phyloP scores from a whole-genome alignment of 768 basidiomycete genomes.

The Wakefieldia striispora region DNA sequence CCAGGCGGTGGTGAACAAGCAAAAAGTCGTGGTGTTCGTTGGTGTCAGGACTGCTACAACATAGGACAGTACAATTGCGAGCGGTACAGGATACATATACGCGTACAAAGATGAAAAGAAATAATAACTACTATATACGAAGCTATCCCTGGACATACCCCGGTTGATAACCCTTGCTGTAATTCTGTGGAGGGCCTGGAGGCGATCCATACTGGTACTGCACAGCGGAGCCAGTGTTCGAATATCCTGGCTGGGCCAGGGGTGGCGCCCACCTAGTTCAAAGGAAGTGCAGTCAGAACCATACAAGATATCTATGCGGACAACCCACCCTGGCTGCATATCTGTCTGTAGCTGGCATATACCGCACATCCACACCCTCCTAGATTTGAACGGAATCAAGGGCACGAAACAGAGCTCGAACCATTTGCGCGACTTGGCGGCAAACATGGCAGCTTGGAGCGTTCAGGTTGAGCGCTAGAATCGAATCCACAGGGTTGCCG shows the following conservation, averaged over 20 bases:
- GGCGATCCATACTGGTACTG: conserved; percentile 12
- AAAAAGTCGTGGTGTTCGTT: conserved; percentile 1
- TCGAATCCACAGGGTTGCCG: background rate
- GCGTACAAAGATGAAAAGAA: background rate
- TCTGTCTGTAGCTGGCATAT: conserved; percentile 67
- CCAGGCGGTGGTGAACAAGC: conserved; percentile 5
- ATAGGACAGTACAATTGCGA: background rate
- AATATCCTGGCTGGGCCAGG: conserved; percentile 34
- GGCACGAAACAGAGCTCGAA: conserved; percentile 77
- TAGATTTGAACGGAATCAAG: conserved; percentile 59
- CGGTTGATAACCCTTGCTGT: conserved; percentile 29
- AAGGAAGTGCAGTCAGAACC: background rate
- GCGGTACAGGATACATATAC: background rate
- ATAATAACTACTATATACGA: too few species aligned
- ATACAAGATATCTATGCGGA: too few species aligned
- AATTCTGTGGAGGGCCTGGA: conserved; percentile 7
- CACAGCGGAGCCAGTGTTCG: conserved; percentile 29
- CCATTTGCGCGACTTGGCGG: conserved; percentile 67
- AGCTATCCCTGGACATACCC: conserved; percentile 23
- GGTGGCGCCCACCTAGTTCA: conserved; percentile 36
- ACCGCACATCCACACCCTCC: conserved; percentile 66
- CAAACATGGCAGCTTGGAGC: conserved; percentile 52
- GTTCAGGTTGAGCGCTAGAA: background rate
- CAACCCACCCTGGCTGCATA: conserved; percentile 48
- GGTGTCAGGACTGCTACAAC: background rate